A percentile compares a stretch with the other conserved stretches of the same genome.
These are phyloP conservation scores for Ophiostoma sp. DNA, from an alignment of 2,329 filamentous ascomycete genomes.

Conservation along the genomic window DNA sequence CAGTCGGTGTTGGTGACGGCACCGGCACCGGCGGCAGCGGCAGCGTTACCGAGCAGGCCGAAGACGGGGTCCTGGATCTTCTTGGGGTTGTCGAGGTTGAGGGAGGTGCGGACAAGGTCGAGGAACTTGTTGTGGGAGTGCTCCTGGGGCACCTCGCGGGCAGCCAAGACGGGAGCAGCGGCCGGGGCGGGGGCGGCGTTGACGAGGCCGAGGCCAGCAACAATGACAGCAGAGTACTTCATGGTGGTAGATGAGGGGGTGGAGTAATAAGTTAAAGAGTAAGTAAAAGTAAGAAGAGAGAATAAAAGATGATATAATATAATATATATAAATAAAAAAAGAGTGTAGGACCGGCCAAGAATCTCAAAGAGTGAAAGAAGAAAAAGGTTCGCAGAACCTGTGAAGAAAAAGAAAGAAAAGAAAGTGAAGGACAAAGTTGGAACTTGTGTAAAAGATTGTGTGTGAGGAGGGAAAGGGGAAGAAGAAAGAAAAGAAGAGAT, in stretches of 20 bases:
- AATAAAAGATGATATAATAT: not conserved
- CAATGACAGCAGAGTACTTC: conserved; percentile 26
- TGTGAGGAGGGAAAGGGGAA: conserved; percentile 20
- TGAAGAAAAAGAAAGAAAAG: conserved; percentile 16
- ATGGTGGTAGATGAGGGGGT: conserved; percentile 21
- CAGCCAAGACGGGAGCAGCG: conserved; percentile 12
- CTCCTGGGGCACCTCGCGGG: conserved; percentile 50
- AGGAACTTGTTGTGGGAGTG: conserved; percentile 46
- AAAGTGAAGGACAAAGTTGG: conserved; percentile 22
- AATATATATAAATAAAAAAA: conserved; percentile 10
- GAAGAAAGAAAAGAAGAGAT: not conserved
- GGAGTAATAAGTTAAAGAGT: no score
- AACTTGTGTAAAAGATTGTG: conserved; percentile 20
- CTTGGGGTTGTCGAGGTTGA: conserved; percentile 45
- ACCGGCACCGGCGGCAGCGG: conserved; percentile 33
- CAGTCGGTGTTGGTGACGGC: conserved; percentile 47
- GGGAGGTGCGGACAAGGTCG: conserved; percentile 35
- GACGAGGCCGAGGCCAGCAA: conserved; percentile 24
- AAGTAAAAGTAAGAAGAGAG: not conserved
- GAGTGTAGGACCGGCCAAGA: conserved; percentile 16
- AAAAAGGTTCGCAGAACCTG: conserved; percentile 29
- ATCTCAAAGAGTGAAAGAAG: conserved; percentile 27
- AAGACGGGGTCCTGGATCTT: conserved; percentile 45
- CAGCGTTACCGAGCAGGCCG: conserved; percentile 45
- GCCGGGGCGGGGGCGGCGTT: conserved; percentile 22